Evolutionary conservation across 1,139 yeast genomes (phyloP).

Genomic region (Suhomyces yuchorum): DNA sequence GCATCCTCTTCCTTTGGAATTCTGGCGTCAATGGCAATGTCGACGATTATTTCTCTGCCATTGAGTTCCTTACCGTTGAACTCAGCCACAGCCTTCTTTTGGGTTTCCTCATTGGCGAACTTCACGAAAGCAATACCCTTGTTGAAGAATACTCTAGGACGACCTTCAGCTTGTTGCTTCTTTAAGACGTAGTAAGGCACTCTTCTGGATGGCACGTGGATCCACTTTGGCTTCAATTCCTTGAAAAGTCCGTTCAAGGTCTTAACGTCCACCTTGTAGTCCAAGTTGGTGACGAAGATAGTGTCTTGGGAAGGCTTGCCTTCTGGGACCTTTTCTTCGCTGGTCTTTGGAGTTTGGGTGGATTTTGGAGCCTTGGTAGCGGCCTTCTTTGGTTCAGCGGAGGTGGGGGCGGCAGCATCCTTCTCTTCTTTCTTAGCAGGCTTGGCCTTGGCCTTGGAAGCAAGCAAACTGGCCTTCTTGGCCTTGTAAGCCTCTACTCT

Average conservation of each 20-base stretch:
- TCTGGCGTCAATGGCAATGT: conserved; percentile 57
- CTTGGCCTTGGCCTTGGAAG: conserved; percentile 26
- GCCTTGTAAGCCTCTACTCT: conserved; percentile 42
- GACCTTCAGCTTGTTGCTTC: conserved; percentile 32
- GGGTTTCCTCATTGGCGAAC: conserved; percentile 50
- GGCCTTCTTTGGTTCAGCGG: conserved; percentile 8
- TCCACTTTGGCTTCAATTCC: conserved; percentile 54
- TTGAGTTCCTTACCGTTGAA: conserved; percentile 54
- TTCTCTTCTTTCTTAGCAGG: conserved; percentile 15
- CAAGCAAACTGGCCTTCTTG: conserved; percentile 27
- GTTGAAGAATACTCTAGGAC: conserved; percentile 45
- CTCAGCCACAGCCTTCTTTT: conserved; percentile 50
- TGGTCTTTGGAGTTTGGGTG: conserved; percentile 11
- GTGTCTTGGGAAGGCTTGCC: conserved; percentile 59
- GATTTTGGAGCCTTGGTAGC: conserved; percentile 16
- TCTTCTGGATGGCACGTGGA: conserved; percentile 56
- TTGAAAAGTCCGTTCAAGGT: conserved; percentile 48
- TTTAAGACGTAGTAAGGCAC: conserved; percentile 43
- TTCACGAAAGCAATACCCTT: conserved; percentile 68
- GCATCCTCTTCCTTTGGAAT: conserved; percentile 27
- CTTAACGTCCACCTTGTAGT: conserved; percentile 47
- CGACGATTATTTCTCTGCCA: conserved; percentile 57
- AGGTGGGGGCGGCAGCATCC: conserved; percentile 14
- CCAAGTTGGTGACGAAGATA: conserved; percentile 60
- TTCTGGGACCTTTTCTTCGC: conserved; percentile 40